A percentile compares a stretch with the other conserved stretches of the same genome.
Evolutionary conservation across 179 eudicot species (phyloP).

Genomic region (Nepenthes alata): DNA sequence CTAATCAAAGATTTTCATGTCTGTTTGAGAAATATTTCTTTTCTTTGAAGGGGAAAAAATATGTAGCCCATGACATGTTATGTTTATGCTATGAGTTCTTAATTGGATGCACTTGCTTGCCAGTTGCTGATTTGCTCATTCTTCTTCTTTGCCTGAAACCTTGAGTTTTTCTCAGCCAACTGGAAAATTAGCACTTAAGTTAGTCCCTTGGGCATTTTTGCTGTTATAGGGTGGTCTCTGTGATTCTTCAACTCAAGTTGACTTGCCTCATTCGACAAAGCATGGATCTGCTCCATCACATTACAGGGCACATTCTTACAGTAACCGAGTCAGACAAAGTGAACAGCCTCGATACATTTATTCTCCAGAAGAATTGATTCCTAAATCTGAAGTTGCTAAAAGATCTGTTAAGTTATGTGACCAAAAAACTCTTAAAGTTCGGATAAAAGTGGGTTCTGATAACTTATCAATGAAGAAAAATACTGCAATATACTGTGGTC

Average conservation of each 20-base stretch:
- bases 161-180: slow-evolving; percentile 2
- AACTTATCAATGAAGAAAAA: slow-evolving; percentile 54
- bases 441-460: slow-evolving; percentile 76
- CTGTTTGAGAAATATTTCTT: background rate
- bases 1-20: background rate
- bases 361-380: slow-evolving; percentile 26
- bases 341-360: slow-evolving; percentile 16
- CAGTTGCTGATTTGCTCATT: background rate
- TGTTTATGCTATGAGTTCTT: background rate
- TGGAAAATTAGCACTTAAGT: slow-evolving; percentile 4
- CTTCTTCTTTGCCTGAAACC: background rate
- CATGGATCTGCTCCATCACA: slow-evolving; percentile 27
- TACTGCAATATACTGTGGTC: slow-evolving; percentile 81
- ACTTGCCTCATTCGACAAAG: slow-evolving; percentile 32
- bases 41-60: background rate
- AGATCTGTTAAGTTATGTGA: slow-evolving; percentile 29
- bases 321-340: slow-evolving; percentile 24
- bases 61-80: background rate
- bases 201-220: slow-evolving; percentile 18
- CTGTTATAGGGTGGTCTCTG: slow-evolving; percentile 40
- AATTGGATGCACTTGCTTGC: background rate
- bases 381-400: slow-evolving; percentile 27
- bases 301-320: slow-evolving; percentile 21
- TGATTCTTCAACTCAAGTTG: slow-evolving; percentile 34
- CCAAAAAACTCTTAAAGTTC: slow-evolving; percentile 63